Evolutionary conservation across 306 rosid species (phyloP), one percentile per base, ranked within the genome.

Genomic region (Rubus parviflorus): DNA sequence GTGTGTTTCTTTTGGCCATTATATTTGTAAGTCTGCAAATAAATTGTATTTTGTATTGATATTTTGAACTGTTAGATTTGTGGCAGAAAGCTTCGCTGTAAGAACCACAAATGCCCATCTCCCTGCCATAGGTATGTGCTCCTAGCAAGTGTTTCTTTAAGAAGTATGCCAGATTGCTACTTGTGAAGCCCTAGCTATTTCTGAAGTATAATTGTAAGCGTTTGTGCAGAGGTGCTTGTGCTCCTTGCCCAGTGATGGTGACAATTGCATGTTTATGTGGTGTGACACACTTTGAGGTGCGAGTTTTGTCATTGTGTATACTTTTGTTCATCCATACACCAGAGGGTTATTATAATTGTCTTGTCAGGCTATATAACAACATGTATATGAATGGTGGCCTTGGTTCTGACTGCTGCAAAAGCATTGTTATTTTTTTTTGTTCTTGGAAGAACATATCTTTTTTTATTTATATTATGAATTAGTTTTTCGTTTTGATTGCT

Each of bases 171-270:
- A 38, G 11, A 38, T 17, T 64, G 69, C 63, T 71, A 52, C 63
- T 52, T 53, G 13, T 52, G 56, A 41, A 73, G 51, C 53, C 53
- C 60, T 63, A 47, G n/a, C 10, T 30, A 57, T 45, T 73, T 73
- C 41, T 7, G 2, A 7, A 73, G 42, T 73, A 23, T 5, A 58
- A 23, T 60, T 71, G 66, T 70, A 69, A 53, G 64, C 82, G 77
- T 80, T 89, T 47, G 67, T 82, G 87, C 97, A 95, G 98, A 76
- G 98, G 97, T 85, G 77, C 95, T 72, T 95, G 97, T 85, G 95
- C 98, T 83, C 98, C 98, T 74, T 95, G 98, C 75, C 98, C 97
- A 8, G 89, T 92, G 74, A 92, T 92, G 98, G 97, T 92, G 83
- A 92, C 92, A 57, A 92, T 95, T 73, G 75, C 97, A 11, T 95